phyloP scores from a whole-genome alignment of 805 yeast species.

The Metschnikowia amazonensis region DNA sequence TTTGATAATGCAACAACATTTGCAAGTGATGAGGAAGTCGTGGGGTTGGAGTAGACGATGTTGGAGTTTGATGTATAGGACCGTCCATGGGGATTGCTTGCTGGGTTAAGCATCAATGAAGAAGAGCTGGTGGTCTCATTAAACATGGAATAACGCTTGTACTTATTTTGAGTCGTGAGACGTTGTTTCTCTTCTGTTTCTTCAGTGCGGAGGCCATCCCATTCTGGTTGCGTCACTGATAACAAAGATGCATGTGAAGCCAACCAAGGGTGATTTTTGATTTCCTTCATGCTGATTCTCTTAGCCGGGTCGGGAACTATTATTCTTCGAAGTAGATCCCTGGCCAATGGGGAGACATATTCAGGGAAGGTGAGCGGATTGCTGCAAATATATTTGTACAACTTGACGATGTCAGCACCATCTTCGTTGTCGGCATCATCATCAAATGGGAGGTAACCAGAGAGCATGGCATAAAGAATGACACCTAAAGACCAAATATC shows the following conservation, averaged over 20 bases:
- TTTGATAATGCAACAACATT: slow-evolving; percentile 50
- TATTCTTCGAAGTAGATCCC: slow-evolving; percentile 83
- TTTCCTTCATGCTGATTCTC: slow-evolving; percentile 64
- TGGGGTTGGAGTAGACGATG: slow-evolving; percentile 50
- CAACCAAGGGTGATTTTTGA: slow-evolving; percentile 84
- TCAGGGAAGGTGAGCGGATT: slow-evolving; percentile 95
- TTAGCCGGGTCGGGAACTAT: slow-evolving; percentile 79
- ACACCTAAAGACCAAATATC: slow-evolving; percentile 98
- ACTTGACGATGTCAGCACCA: slow-evolving; percentile 86
- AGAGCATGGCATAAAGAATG: slow-evolving; percentile 91
- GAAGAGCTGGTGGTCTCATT: slow-evolving; percentile 38
- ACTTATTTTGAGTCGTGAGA: slow-evolving; percentile 20
- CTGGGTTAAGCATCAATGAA: slow-evolving; percentile 31
- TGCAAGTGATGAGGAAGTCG: slow-evolving; percentile 55
- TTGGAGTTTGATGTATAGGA: slow-evolving; percentile 34
- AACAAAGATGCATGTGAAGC: slow-evolving; percentile 78
- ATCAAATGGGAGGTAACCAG: slow-evolving; percentile 96
- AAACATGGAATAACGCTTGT: slow-evolving; percentile 45
- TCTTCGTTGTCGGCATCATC: slow-evolving; percentile 97
- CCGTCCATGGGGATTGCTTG: slow-evolving; percentile 26
- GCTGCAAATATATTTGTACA: slow-evolving; percentile 86
- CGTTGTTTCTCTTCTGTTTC: slow-evolving; percentile 19
- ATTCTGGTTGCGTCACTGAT: slow-evolving; percentile 80
- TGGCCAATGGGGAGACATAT: slow-evolving; percentile 81
- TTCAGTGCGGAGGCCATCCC: slow-evolving; percentile 62